Evolutionary conservation across 1,284 basidiomycete genomes (phyloP).

Genomic region (Abortiporus biennis): DNA sequence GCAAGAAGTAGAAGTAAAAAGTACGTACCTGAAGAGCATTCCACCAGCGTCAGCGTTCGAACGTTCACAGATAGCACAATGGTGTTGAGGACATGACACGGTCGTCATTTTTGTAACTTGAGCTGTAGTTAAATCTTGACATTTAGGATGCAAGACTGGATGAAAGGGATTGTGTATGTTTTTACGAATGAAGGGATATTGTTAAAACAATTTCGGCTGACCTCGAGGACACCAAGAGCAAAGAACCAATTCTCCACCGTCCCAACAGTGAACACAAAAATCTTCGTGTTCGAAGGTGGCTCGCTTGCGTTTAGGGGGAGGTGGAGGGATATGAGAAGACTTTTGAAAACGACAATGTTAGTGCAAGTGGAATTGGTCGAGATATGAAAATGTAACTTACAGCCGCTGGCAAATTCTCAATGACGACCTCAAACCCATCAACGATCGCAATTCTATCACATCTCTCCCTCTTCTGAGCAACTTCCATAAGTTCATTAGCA

Average conservation of each 20-base stretch:
- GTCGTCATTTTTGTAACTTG: slow-evolving; percentile 19
- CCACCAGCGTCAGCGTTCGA: slow-evolving; percentile 13
- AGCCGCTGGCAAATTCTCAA: too few species aligned
- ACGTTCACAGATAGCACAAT: slow-evolving; percentile 25
- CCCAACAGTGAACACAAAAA: slow-evolving; percentile 51
- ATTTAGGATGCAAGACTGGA: slow-evolving; percentile 46
- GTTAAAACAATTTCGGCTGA: too few species aligned
- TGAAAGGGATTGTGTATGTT: slow-evolving; percentile 2
- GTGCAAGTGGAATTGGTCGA: too few species aligned
- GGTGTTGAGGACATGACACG: slow-evolving; percentile 44
- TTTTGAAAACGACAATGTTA: too few species aligned
- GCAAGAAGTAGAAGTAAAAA: neutral
- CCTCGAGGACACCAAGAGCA: slow-evolving; percentile 50
- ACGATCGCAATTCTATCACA: too few species aligned
- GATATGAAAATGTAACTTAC: too few species aligned
- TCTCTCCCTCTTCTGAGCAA: slow-evolving; percentile 39
- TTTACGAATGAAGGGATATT: too few species aligned
- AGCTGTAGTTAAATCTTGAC: slow-evolving; percentile 30
- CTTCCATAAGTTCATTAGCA: slow-evolving; percentile 36
- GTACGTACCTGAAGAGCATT: slow-evolving; percentile 18
- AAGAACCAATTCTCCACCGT: slow-evolving; percentile 47
- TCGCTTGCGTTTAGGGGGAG: slow-evolving; percentile 26
- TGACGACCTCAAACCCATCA: too few species aligned
- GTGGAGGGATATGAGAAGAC: too few species aligned
- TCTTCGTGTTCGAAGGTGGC: slow-evolving; percentile 41